Conservation (phyloP, 2,329 filamentous ascomycete species). For the Fusarium dlaminii region DNA sequence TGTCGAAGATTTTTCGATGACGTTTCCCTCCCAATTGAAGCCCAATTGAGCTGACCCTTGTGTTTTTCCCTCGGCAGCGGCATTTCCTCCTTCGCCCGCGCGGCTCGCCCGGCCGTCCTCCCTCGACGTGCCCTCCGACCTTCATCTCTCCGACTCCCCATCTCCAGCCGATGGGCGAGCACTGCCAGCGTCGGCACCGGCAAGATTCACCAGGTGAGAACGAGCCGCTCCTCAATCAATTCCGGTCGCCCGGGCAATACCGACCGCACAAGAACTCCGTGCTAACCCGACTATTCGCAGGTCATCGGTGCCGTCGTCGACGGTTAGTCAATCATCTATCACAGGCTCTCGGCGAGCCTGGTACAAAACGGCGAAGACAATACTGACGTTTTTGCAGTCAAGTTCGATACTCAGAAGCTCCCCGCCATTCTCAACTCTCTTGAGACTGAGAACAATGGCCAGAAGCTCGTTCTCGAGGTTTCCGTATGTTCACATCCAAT, state of each 20-base stretch:
- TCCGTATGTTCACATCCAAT: slow-evolving; percentile 69
- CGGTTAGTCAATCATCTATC: slow-evolving; percentile 69
- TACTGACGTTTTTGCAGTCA: slow-evolving; percentile 70
- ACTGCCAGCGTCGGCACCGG: slow-evolving; percentile 67
- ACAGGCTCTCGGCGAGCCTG: slow-evolving; percentile 21
- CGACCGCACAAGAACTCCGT: slow-evolving; percentile 19
- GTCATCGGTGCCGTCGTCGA: slow-evolving; percentile 99
- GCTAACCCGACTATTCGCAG: slow-evolving; percentile 58
- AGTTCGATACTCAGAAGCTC: slow-evolving; percentile 94
- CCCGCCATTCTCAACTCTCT: slow-evolving; percentile 98
- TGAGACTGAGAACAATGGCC: slow-evolving; percentile 87
- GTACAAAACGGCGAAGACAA: not conserved
- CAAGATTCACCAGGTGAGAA: slow-evolving; percentile 74
- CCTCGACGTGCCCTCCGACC: slow-evolving; percentile 67
- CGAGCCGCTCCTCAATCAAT: slow-evolving; percentile 13
- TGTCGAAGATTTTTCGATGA: slow-evolving; percentile 41
- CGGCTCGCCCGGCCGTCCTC: slow-evolving; percentile 68
- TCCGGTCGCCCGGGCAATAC: slow-evolving; percentile 38
- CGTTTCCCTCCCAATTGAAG: slow-evolving; percentile 55
- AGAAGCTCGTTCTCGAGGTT: slow-evolving; percentile 97
- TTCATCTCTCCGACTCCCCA: slow-evolving; percentile 63
- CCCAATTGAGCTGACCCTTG: slow-evolving; percentile 56
- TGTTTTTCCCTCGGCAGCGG: slow-evolving; percentile 60
- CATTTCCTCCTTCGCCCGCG: slow-evolving; percentile 72
- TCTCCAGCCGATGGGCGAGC: slow-evolving; percentile 68